Evolutionary conservation across 2,329 filamentous ascomycete genomes (phyloP), one percentile per base, ranked within the genome.

Genomic region (Cladobotryum mycophilum): DNA sequence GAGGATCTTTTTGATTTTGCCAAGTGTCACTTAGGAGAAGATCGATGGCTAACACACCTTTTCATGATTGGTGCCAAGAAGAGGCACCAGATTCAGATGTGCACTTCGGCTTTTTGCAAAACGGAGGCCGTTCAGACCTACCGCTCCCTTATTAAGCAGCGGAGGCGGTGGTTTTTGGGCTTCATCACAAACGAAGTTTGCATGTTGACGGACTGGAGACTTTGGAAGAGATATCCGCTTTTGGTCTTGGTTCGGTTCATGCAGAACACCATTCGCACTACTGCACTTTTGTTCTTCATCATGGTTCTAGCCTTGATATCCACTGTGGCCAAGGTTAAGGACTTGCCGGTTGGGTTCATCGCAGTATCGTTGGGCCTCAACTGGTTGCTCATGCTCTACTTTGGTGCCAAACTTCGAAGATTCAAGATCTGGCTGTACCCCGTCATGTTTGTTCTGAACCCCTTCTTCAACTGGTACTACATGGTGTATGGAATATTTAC

Each of bases 111-210:
- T 7, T 97, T 97, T 67, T 97, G 93, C 80, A 97, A 97, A 71
- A 97, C 93, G 0, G 92, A 97, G 68, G 92, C 93, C 20, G 92
- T 96, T 15, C 90, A 96, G 70, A 90, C 86, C 2, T 91, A 91
- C 68, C 73, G 73, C 51, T 90, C 87, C 60, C 79, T 99, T 43
- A 77, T 96, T 66, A 96, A 97, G 75, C 93, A 99, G 73, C 85
- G 93, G 53, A 85, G 92, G 49, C 81, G 93, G 64, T 99, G 93
- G 93, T 97, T 97, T 67, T 76, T 97, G 41, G 92, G 92, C 30
- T 96, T 96, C 69, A 91, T 97, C 71, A 96, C 92, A 14, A 99
- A 99, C 67, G 92, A 97, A 67, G 92, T 90, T 7, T 96, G 91
- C 72, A 96, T 97, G 93, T 75, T 99, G 71, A 97, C 93, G 2